Conservation (phyloP, 768 basidiomycete genomes). For the Lactarius tabidus region DNA sequence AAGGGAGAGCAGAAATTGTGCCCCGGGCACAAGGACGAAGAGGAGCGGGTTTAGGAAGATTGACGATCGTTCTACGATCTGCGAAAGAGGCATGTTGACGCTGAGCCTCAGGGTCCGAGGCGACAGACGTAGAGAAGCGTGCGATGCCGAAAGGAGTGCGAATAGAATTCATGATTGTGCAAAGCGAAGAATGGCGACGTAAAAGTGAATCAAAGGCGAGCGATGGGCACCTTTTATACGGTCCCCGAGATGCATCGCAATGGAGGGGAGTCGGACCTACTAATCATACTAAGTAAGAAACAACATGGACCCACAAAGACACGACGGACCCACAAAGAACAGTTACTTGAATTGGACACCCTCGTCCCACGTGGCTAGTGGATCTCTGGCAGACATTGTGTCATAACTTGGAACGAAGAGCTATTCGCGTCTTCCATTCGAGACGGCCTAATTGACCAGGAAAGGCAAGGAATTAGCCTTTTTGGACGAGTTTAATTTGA, state of each 20-base stretch:
- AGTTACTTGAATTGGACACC: not conserved
- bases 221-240: conserved; percentile 13
- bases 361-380: conserved; percentile 1
- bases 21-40: conserved; percentile 15
- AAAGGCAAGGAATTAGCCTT: conserved; percentile 19
- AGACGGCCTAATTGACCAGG: conserved; percentile 7
- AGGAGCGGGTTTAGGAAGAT: conserved; percentile 1
- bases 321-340: conserved; percentile 7
- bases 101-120: conserved; percentile 18
- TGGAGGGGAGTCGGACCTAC: not conserved
- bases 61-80: not conserved
- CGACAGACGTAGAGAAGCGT: not conserved
- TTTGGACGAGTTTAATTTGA: conserved; percentile 12
- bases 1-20: conserved; percentile 1
- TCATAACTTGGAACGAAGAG: conserved; percentile 15
- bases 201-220: not conserved
- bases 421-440: not conserved
- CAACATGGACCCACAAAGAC: conserved; percentile 9
- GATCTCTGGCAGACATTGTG: conserved; percentile 12
- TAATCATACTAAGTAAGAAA: not conserved
- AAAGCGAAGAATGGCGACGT: not conserved
- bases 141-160: not conserved
- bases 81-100: not conserved
- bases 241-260: not conserved
- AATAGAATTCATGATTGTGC: not conserved